Evolutionary conservation across 2,329 filamentous ascomycete genomes (phyloP).

Genomic region (Pestalotiopsis sp.): DNA sequence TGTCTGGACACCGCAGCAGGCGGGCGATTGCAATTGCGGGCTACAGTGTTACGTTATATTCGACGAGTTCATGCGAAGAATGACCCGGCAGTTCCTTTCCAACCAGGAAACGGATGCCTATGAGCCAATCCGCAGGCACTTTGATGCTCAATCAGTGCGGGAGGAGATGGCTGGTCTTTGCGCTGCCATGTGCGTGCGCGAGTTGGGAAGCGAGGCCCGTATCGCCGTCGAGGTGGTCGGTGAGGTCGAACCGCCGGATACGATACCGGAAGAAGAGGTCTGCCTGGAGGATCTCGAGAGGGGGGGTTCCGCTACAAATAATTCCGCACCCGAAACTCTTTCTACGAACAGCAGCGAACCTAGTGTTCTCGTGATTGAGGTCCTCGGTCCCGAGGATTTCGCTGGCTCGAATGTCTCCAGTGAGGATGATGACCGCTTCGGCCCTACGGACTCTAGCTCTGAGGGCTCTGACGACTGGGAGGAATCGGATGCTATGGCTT

Average conservation of each 20-base stretch:
- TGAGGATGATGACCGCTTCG: too few species aligned
- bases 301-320: too few species aligned
- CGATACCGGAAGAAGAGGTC: background rate
- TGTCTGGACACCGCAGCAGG: constrained; percentile 1
- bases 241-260: background rate
- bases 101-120: background rate
- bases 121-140: background rate
- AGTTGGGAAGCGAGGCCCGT: background rate
- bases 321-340: too few species aligned
- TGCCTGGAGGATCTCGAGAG: too few species aligned
- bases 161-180: constrained; percentile 2
- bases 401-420: too few species aligned
- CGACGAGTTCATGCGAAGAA: constrained; percentile 10
- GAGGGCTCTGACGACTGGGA: too few species aligned
- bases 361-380: too few species aligned
- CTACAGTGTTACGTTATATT: background rate
- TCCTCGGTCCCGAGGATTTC: too few species aligned
- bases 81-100: background rate
- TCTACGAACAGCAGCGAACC: too few species aligned
- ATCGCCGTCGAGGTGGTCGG: background rate
- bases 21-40: background rate
- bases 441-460: too few species aligned
- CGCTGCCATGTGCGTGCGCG: constrained; percentile 1
- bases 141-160: background rate
- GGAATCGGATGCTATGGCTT: too few species aligned